Evolutionary conservation across 352 stramenopile genomes (phyloP).

Genomic region (Pythium aquatile): DNA sequence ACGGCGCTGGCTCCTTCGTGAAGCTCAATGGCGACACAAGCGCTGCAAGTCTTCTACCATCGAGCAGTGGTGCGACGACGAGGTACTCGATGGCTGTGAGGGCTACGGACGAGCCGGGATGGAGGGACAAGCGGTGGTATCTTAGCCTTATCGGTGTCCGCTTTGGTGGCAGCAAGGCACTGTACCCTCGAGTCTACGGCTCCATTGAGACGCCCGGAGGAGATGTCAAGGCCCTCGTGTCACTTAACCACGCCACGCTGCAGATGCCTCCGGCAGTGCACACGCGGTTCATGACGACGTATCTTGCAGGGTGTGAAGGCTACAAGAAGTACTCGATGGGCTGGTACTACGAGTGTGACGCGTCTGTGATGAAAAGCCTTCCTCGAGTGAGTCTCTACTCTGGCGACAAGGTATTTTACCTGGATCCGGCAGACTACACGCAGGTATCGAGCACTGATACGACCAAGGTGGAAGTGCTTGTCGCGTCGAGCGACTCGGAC

Average conservation of each 20-base stretch:
- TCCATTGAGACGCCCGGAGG: background rate
- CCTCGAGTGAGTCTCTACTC: slow-evolving; percentile 9
- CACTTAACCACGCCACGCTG: background rate
- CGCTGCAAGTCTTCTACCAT: background rate
- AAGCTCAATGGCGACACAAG: background rate
- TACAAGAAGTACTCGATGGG: background rate
- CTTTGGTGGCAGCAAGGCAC: slow-evolving; percentile 5
- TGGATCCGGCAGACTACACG: slow-evolving; percentile 14
- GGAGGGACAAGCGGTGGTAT: background rate
- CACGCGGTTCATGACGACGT: background rate
- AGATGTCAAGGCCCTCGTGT: background rate
- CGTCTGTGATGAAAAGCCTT: background rate
- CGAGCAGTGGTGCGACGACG: background rate
- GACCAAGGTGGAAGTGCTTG: background rate
- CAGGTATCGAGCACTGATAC: background rate
- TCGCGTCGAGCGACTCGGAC: background rate
- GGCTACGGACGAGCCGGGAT: background rate
- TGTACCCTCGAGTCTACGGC: slow-evolving; percentile 8
- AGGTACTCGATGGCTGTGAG: slow-evolving; percentile 1
- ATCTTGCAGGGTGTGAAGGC: background rate
- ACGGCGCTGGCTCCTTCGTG: slow-evolving; percentile 1
- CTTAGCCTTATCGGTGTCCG: slow-evolving; percentile 5
- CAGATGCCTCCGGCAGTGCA: slow-evolving; percentile 3
- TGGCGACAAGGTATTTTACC: slow-evolving; percentile 1
- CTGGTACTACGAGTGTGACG: slow-evolving; percentile 1